Conservation (phyloP, 768 basidiomycete genomes). For the Mycena galopus region DNA sequence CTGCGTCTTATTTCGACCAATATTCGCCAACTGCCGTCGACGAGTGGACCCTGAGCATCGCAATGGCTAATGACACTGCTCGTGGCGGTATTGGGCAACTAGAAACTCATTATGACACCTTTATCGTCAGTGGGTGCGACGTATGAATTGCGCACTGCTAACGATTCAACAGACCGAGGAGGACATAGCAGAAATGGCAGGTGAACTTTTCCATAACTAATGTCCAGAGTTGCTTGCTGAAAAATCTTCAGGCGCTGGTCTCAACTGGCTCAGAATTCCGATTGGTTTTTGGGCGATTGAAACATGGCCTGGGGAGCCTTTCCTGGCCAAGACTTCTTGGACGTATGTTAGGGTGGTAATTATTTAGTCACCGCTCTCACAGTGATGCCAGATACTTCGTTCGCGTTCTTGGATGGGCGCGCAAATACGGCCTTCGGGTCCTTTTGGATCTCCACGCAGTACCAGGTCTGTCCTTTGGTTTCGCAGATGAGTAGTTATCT, state of each 20-base stretch:
- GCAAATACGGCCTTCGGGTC: slow-evolving; percentile 92
- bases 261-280: slow-evolving; percentile 88
- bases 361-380: background rate
- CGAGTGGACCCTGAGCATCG: slow-evolving; percentile 75
- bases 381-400: slow-evolving; percentile 70
- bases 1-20: slow-evolving; percentile 71
- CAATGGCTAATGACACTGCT: slow-evolving; percentile 75
- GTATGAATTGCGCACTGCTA: background rate
- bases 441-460: slow-evolving; percentile 84
- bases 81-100: slow-evolving; percentile 75
- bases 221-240: background rate
- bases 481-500: background rate
- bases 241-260: slow-evolving; percentile 65
- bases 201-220: slow-evolving; percentile 32
- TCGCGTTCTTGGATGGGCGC: slow-evolving; percentile 81
- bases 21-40: slow-evolving; percentile 66
- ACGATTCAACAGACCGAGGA: slow-evolving; percentile 73
- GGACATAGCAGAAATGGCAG: slow-evolving; percentile 89
- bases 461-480: slow-evolving; percentile 63
- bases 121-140: slow-evolving; percentile 68
- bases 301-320: slow-evolving; percentile 81
- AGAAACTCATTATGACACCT: slow-evolving; percentile 84
- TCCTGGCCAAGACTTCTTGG: slow-evolving; percentile 81
- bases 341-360: slow-evolving; percentile 53
- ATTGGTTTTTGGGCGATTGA: slow-evolving; percentile 92